Base-by-base conservation (phyloP, 352 stramenopile species). In the Albugo candida region DNA sequence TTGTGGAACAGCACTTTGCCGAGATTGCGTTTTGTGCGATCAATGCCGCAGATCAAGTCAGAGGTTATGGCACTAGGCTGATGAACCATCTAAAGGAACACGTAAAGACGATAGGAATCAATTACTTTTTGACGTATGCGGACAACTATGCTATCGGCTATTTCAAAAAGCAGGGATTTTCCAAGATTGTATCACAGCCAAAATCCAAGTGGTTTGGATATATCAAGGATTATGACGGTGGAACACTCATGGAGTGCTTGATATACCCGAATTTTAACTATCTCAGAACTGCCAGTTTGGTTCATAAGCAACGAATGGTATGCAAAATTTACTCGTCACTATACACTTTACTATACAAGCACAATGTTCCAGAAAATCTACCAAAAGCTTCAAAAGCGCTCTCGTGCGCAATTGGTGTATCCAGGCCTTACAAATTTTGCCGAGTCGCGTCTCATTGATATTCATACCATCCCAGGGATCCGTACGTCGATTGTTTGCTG, bases 191-290 rank as follows among this genome's bases (percentile, higher is more conserved):
- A 17, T 85, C 78, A 11, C 88, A 93, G 71, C 62, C 73, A 39
- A 60, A 67, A 1, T 53, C 61, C 21, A 87, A 93, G 39, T 99
- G 95, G 81, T 92, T 94, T 38, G 92, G 92, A 13, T 97, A 98
- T 60, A 99, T 99, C 60, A 99, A 99, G 66, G 95, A 99, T 65
- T 99, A 99, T 61, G 96, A 99, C 61, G 95, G 95, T 40, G 96
- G 92, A 18, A 99, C 93, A 11, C 70, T 99, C 46, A 99, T 99
- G 94, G 93, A 99, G 61, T 99, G 96, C 69, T 96, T 94, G 54
- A 92, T 99, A 20, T 92, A 98, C 65, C 87, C 93, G 24, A 81
- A 93, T 51, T 95, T 99, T 60, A 83, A 98, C 59, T 99, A 97
- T 81, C 87, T 95, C 54, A 63, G 81, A 19, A 88, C 98, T 55